Conservation (phyloP, 2,329 filamentous ascomycete species). For the Dactylonectria estremocensis region DNA sequence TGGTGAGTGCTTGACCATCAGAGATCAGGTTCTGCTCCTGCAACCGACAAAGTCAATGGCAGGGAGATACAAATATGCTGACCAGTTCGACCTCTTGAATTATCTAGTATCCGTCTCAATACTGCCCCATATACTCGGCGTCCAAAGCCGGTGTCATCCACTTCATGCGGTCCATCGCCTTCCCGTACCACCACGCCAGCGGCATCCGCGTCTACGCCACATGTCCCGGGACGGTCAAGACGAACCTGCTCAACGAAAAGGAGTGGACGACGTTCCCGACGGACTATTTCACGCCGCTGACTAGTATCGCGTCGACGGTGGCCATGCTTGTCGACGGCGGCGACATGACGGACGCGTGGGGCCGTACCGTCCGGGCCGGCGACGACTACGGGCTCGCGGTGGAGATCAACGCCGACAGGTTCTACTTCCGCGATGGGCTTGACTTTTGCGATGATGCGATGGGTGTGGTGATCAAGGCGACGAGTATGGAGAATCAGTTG, state of each 20-base stretch:
- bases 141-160: constrained; percentile 53
- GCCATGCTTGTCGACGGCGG: constrained; percentile 45
- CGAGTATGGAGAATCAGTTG: constrained; percentile 41
- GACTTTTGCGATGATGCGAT: constrained; percentile 47
- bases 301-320: constrained; percentile 49
- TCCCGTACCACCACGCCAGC: constrained; percentile 42
- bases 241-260: constrained; percentile 48
- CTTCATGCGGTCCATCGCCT: constrained; percentile 53
- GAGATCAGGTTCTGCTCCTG: not conserved
- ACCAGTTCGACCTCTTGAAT: not conserved
- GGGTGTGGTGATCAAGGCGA: constrained; percentile 39
- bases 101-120: constrained; percentile 46
- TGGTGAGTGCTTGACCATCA: constrained; percentile 41
- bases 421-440: constrained; percentile 50
- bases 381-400: constrained; percentile 47
- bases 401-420: constrained; percentile 50
- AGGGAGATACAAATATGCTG: not conserved
- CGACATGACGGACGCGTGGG: constrained; percentile 44
- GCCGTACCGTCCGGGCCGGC: constrained; percentile 39
- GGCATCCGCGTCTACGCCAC: constrained; percentile 52
- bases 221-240: constrained; percentile 52
- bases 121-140: constrained; percentile 52
- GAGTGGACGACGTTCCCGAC: constrained; percentile 51
- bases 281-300: constrained; percentile 49
- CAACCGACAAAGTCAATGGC: not conserved